A percentile compares a stretch with the other conserved stretches of the same genome.
Conservation (phyloP, 768 basidiomycete genomes). For the Mycena vulgaris region DNA sequence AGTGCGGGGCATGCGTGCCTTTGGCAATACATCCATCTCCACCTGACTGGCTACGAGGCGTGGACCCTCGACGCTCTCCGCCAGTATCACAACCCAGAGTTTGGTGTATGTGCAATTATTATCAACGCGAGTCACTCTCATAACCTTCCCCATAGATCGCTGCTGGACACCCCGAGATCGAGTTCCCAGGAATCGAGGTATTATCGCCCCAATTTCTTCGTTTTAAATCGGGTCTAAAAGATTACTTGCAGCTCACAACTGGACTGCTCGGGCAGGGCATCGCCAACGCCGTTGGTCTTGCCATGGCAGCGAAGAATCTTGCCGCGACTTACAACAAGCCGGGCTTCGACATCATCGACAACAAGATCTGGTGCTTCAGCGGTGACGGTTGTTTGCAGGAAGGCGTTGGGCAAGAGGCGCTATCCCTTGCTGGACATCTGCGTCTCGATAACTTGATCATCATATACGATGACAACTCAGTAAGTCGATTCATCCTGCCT, state of each 20-base stretch:
- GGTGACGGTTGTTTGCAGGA: conserved; percentile 35
- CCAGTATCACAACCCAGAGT: conserved; percentile 29
- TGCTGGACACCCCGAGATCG: conserved; percentile 37
- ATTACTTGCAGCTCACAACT: conserved; percentile 18
- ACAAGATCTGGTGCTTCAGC: conserved; percentile 35
- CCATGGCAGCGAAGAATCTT: conserved; percentile 29
- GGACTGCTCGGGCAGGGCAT: conserved; percentile 34
- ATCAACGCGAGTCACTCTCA: background rate
- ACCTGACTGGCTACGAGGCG: conserved; percentile 32
- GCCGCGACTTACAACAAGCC: conserved; percentile 34
- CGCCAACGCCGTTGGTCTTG: conserved; percentile 33
- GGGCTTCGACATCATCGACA: conserved; percentile 24
- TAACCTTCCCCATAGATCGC: conserved; percentile 10
- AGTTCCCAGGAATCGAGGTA: conserved; percentile 25
- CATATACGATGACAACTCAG: conserved; percentile 29
- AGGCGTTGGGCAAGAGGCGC: conserved; percentile 35
- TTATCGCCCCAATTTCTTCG: background rate
- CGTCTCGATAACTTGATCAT: conserved; percentile 31
- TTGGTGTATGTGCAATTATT: background rate
- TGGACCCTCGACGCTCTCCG: conserved; percentile 34
- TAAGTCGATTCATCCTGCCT: background rate
- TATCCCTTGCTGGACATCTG: conserved; percentile 30
- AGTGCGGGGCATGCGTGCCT: conserved; percentile 35
- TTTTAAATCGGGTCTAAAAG: background rate
- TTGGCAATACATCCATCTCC: conserved; percentile 32